Conservation (phyloP, 257 asterid genomes). For the Coffea canephora region DNA sequence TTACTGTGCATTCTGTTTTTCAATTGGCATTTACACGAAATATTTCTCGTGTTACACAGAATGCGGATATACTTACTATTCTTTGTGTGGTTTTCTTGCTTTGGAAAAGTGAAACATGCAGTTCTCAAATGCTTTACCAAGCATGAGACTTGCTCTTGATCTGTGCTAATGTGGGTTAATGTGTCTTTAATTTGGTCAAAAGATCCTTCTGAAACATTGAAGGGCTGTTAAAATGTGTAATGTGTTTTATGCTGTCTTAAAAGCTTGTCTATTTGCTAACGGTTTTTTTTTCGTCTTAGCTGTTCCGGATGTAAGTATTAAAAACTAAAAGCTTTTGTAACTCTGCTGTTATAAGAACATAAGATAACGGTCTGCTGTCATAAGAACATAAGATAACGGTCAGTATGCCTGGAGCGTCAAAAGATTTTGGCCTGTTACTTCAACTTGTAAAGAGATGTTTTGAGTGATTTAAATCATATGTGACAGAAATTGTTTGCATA, state of each 20-base stretch:
- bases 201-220: background rate
- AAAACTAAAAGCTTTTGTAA: background rate
- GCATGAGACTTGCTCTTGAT: background rate
- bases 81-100: background rate
- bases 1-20: constrained; percentile 15
- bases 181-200: background rate
- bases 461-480: background rate
- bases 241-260: background rate
- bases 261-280: background rate
- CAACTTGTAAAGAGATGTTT: background rate
- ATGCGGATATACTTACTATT: background rate
- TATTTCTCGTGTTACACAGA: background rate
- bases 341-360: background rate
- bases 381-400: background rate
- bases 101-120: background rate
- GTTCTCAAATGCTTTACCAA: background rate
- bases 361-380: background rate
- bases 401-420: background rate
- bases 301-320: background rate
- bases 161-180: background rate
- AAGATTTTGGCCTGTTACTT: background rate
- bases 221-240: background rate
- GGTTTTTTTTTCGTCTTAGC: background rate
- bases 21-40: background rate
- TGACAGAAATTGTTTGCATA: constrained; percentile 11